Evolutionary conservation across 2,329 filamentous ascomycete genomes (phyloP).

Genomic region (Exophiala phaeomuriformis): DNA sequence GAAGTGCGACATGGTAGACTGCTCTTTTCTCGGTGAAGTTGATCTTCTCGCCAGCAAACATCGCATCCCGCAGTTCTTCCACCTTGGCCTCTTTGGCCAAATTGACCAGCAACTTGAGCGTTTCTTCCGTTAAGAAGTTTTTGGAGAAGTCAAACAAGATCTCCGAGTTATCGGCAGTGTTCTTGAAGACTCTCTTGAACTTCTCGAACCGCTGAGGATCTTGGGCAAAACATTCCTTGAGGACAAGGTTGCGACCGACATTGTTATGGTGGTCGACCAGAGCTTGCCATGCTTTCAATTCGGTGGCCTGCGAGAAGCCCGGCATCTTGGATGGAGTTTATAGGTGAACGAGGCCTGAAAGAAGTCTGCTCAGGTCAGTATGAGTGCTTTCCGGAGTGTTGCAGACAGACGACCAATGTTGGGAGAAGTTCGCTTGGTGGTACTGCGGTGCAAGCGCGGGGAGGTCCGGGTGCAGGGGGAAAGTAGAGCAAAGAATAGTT

Average conservation of each 20-base stretch:
- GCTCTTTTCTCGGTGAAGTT: conserved; percentile 98
- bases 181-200: conserved; percentile 78
- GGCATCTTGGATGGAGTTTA: conserved; percentile 37
- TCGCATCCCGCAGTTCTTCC: conserved; percentile 89
- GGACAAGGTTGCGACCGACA: conserved; percentile 79
- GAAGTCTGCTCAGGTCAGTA: neutral
- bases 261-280: conserved; percentile 85
- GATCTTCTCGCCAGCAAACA: conserved; percentile 97
- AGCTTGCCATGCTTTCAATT: conserved; percentile 78
- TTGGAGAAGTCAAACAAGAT: conserved; percentile 99
- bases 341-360: neutral
- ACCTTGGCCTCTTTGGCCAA: conserved; percentile 85
- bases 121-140: conserved; percentile 95
- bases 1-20: conserved; percentile 89
- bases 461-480: neutral
- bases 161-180: conserved; percentile 68
- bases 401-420: neutral
- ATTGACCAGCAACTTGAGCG: conserved; percentile 74
- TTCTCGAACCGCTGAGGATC: conserved; percentile 84
- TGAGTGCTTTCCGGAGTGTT: neutral
- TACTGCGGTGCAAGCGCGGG: neutral
- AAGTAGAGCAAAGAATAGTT: neutral
- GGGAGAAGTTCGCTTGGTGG: no score
- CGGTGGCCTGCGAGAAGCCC: conserved; percentile 73
- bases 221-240: conserved; percentile 86